phyloP scores from a whole-genome alignment of 306 rosid species.

The Cucurbita maxima region DNA sequence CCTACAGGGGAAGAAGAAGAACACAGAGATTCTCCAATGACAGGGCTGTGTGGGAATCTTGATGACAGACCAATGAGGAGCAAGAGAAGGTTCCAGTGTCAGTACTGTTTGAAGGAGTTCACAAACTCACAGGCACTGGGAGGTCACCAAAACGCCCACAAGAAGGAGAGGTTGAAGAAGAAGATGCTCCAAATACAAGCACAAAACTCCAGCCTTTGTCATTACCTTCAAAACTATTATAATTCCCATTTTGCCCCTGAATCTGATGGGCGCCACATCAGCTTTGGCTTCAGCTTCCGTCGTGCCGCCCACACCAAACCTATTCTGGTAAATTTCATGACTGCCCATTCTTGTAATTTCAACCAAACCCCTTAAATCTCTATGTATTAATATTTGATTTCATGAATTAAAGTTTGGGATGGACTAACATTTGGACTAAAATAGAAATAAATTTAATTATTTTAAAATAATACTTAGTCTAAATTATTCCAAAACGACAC shows the following conservation, averaged over 20 bases:
- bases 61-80: slow-evolving; percentile 38
- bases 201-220: slow-evolving; percentile 44
- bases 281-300: neutral
- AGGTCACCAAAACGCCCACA: slow-evolving; percentile 94
- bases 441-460: no score
- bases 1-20: neutral
- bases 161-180: slow-evolving; percentile 88
- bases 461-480: no score
- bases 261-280: slow-evolving; percentile 15
- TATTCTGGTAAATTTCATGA: no score
- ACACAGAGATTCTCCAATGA: slow-evolving; percentile 6
- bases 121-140: slow-evolving; percentile 88
- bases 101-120: slow-evolving; percentile 67
- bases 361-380: no score
- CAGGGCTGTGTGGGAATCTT: slow-evolving; percentile 25
- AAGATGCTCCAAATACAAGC: slow-evolving; percentile 72
- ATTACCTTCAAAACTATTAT: slow-evolving; percentile 12
- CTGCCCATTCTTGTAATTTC: no score
- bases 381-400: no score
- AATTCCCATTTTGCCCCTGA: slow-evolving; percentile 40
- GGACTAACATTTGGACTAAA: no score
- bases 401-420: no score
- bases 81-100: slow-evolving; percentile 50
- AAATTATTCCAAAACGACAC: no score
- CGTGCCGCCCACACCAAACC: no score